Conservation (phyloP, 257 asterid species). For the Solanum rostratum region DNA sequence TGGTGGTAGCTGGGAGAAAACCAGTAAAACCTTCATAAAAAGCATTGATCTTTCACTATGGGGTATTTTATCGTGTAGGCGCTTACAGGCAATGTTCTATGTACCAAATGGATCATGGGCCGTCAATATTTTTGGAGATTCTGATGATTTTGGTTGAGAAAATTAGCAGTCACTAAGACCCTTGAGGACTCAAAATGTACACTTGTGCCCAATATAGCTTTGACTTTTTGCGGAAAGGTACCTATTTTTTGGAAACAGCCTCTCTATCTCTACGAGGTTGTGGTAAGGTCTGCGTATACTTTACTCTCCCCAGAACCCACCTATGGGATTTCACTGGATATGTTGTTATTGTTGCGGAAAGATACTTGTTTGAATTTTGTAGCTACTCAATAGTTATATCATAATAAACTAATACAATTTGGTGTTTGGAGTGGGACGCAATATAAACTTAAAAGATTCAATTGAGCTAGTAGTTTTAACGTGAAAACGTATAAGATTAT, state of each 20-base stretch:
- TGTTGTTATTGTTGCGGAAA: too few relatives aligned
- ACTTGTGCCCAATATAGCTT: neutral
- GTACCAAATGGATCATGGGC: neutral
- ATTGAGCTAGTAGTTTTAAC: neutral
- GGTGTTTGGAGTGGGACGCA: neutral
- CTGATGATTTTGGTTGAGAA: neutral
- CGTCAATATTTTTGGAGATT: neutral
- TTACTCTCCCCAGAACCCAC: too few relatives aligned
- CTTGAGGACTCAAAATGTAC: neutral
- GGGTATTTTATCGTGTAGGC: neutral
- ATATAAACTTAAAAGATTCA: neutral
- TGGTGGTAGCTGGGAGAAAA: conserved; percentile 1
- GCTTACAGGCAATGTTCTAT: neutral
- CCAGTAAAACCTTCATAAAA: neutral
- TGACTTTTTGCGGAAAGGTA: neutral
- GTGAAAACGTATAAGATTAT: neutral
- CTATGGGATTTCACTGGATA: too few relatives aligned
- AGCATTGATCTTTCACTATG: neutral
- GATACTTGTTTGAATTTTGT: too few relatives aligned
- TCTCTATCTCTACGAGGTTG: too few relatives aligned
- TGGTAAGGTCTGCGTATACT: too few relatives aligned
- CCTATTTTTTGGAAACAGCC: too few relatives aligned
- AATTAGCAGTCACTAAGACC: neutral
- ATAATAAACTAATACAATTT: neutral
- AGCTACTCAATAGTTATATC: neutral